Evolutionary conservation across 2,329 filamentous ascomycete species (phyloP), one percentile per base, ranked within the genome.

Genomic region (Alternaria consortialis): DNA sequence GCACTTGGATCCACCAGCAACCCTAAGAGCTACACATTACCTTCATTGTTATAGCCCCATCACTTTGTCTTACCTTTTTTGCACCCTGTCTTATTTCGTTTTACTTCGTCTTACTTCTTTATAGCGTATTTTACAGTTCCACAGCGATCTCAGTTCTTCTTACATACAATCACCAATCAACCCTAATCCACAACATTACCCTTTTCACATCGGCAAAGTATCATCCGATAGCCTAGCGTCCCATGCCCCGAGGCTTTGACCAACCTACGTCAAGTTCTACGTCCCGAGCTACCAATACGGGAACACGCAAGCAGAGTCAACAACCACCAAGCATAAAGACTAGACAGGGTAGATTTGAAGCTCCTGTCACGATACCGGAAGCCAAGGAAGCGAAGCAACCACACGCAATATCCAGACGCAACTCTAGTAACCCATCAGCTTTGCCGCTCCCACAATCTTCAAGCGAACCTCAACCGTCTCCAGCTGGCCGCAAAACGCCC

Each of bases 161-260:
- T 55, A 32, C 34, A 34, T 5, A n/a, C 34, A 50, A 51, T 36
- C 47, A 25, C 20, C 34, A 52, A 11, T 50, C 29, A 15, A 17
- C 17, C 7, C 51, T 32, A 47, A 37, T 25, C 29, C 53, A 40
- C 17, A 9, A 53, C 36, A 48, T 34, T 44, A 3, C 20, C 32
- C 3, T 39, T 37, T 37, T 29, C 56, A 43, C 34, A 39, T 29
- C 13, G n/a, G 20, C 23, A 27, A 13, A 23, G 42, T 9, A 27
- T 47, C 12, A 46, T 17, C 7, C 34, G 37, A 15, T 23, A 42
- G 15, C 17, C 43, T 29, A 11, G 43, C 20, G 46, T 48, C 63
- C 58, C 44, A 77, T 77, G 74, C 66, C 60, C 58, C 68, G 53
- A 62, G 65, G 63, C 44, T 67, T 62, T 47, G 60, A 68, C 15